Conservation (phyloP, 441 rosid genomes). For the Erodium texanum region DNA sequence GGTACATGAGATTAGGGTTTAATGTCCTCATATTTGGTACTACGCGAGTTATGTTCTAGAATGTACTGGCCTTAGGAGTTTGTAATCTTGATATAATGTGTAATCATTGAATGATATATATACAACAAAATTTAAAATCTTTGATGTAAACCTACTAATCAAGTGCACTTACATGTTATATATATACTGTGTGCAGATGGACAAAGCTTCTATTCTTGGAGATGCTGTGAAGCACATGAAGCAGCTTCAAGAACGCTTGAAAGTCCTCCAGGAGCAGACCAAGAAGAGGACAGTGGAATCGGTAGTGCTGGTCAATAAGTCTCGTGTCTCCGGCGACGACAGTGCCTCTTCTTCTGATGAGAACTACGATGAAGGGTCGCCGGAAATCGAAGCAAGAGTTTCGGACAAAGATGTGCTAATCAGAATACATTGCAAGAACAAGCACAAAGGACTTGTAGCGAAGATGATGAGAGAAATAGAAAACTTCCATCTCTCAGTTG, state of each 20-base stretch:
- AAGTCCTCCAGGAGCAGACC: slow-evolving; percentile 35
- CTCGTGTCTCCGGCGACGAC: background rate
- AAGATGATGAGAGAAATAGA: slow-evolving; percentile 48
- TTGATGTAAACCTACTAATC: no score
- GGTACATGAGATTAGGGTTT: no score
- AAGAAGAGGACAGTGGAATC: slow-evolving; percentile 53
- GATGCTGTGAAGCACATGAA: slow-evolving; percentile 46
- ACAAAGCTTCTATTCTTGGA: slow-evolving; percentile 57
- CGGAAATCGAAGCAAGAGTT: slow-evolving; percentile 70
- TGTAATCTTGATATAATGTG: no score
- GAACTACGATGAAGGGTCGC: slow-evolving; percentile 32
- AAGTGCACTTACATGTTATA: no score
- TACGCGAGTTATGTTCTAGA: no score
- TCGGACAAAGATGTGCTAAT: slow-evolving; percentile 56
- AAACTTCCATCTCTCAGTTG: slow-evolving; percentile 40
- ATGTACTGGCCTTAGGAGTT: no score
- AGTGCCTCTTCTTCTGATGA: slow-evolving; percentile 17
- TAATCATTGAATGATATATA: no score
- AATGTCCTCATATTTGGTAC: no score
- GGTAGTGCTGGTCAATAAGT: slow-evolving; percentile 49
- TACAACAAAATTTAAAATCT: no score
- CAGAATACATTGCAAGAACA: slow-evolving; percentile 55
- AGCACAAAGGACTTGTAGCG: slow-evolving; percentile 28
- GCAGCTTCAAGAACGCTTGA: slow-evolving; percentile 43
- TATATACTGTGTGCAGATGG: slow-evolving; percentile 31